Percentiles rank a stretch among this genome's conserved stretches.
phyloP scores from a whole-genome alignment of 495 filamentous ascomycete genomes.

The Aspergillus funiculosus region DNA sequence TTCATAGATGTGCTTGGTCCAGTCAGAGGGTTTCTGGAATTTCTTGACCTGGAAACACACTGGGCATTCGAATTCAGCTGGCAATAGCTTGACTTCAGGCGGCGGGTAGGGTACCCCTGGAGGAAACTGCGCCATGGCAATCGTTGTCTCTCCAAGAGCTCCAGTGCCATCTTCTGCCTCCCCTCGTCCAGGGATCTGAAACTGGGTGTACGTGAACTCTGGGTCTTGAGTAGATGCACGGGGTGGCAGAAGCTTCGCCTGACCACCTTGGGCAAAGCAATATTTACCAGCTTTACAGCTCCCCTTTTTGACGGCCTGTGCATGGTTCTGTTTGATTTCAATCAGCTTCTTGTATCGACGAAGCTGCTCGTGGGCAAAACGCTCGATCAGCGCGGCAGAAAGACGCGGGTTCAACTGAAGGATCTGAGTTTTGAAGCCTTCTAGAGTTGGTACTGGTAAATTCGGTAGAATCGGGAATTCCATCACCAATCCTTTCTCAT shows the following conservation, averaged over 20 bases:
- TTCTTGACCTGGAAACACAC: conserved; percentile 87
- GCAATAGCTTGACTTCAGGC: conserved; percentile 55
- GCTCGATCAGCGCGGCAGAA: conserved; percentile 67
- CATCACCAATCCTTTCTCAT: conserved; percentile 45
- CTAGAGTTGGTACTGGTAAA: conserved; percentile 63
- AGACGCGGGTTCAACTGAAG: conserved; percentile 63
- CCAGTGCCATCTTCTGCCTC: conserved; percentile 60
- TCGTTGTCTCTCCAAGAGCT: conserved; percentile 57
- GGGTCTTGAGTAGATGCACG: conserved; percentile 40
- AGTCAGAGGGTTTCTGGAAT: conserved; percentile 92
- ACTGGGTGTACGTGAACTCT: conserved; percentile 44
- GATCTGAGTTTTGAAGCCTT: conserved; percentile 75
- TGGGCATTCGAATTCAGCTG: conserved; percentile 88
- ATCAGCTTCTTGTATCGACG: conserved; percentile 75
- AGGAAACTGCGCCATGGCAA: conserved; percentile 69
- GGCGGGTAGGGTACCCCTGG: conserved; percentile 77
- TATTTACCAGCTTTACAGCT: conserved; percentile 55
- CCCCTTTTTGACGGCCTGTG: conserved; percentile 43
- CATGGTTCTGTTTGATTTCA: conserved; percentile 65
- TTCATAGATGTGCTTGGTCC: conserved; percentile 97
- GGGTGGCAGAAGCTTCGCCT: conserved; percentile 43
- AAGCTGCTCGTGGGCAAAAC: conserved; percentile 74
- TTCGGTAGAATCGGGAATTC: conserved; percentile 39
- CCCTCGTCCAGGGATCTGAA: conserved; percentile 45
- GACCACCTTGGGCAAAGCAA: conserved; percentile 62